Evolutionary conservation across 108 stramenopile species (phyloP).

Genomic region (Skeletonema grethae): DNA sequence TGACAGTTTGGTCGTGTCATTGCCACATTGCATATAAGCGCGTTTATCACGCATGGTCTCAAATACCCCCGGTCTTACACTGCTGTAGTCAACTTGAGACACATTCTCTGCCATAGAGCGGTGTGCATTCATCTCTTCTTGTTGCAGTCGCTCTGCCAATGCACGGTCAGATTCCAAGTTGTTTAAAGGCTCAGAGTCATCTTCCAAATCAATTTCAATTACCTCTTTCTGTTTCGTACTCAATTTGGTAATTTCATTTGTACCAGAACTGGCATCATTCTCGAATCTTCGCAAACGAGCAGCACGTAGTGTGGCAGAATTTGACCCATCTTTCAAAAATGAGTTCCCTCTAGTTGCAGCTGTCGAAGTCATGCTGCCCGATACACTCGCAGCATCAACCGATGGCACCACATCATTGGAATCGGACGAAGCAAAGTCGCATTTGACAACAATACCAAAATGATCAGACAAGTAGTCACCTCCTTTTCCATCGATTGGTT

Average conservation of each 20-base stretch:
- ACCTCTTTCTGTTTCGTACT: neutral
- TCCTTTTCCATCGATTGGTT: conserved; percentile 4
- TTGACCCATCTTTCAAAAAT: neutral
- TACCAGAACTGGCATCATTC: neutral
- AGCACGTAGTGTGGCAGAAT: neutral
- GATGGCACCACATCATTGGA: neutral
- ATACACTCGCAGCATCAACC: neutral
- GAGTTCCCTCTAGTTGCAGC: neutral
- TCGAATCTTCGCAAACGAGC: conserved; percentile 2
- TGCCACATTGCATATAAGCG: neutral
- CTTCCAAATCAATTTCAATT: neutral
- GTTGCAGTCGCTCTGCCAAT: neutral
- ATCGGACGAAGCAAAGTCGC: neutral
- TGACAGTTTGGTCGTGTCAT: neutral
- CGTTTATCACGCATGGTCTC: neutral
- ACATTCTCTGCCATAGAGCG: neutral
- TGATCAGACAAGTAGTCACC: conserved; percentile 35
- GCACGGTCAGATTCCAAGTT: neutral
- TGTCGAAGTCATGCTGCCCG: neutral
- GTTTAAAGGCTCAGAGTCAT: neutral
- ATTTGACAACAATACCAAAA: conserved; percentile 18
- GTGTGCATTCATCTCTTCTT: neutral
- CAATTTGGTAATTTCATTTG: neutral
- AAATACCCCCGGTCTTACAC: neutral
- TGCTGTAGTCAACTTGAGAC: neutral